phyloP scores from a whole-genome alignment of 1,284 basidiomycete genomes.

The Sporisorium iseilematis-ciliati region DNA sequence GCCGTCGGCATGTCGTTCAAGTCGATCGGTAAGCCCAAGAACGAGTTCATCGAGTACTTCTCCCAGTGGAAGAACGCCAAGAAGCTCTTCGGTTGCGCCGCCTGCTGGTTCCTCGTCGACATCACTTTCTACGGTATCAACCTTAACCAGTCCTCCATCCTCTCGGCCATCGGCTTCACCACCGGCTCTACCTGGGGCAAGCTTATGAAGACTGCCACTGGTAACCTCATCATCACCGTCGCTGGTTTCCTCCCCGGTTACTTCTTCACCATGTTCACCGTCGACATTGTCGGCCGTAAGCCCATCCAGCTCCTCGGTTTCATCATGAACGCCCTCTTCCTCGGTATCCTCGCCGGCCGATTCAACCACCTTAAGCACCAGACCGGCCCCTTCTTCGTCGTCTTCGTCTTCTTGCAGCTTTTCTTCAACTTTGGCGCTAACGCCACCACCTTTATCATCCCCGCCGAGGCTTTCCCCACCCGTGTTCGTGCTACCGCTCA shows the following conservation, averaged over 20 bases:
- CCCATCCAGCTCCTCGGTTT: slow-evolving; percentile 69
- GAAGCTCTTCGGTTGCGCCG: slow-evolving; percentile 60
- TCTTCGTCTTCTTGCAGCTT: slow-evolving; percentile 78
- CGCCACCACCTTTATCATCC: slow-evolving; percentile 83
- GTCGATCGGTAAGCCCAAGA: slow-evolving; percentile 56
- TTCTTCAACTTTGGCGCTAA: slow-evolving; percentile 76
- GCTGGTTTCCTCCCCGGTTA: slow-evolving; percentile 68
- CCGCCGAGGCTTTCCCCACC: slow-evolving; percentile 82
- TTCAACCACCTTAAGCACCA: slow-evolving; percentile 62
- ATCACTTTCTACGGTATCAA: slow-evolving; percentile 84
- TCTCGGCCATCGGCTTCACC: slow-evolving; percentile 77
- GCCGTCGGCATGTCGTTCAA: slow-evolving; percentile 62
- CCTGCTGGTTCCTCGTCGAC: slow-evolving; percentile 73
- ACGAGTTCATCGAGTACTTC: slow-evolving; percentile 57
- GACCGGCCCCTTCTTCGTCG: slow-evolving; percentile 79
- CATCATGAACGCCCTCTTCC: slow-evolving; percentile 65
- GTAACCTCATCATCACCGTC: slow-evolving; percentile 66
- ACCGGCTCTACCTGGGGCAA: slow-evolving; percentile 69
- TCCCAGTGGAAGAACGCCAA: slow-evolving; percentile 62
- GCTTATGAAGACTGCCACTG: slow-evolving; percentile 74
- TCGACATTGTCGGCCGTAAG: slow-evolving; percentile 67
- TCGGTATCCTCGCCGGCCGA: slow-evolving; percentile 68
- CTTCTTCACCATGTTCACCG: slow-evolving; percentile 64
- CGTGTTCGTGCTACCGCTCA: slow-evolving; percentile 74
- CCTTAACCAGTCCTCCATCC: slow-evolving; percentile 80